Percentiles rank a stretch among this genome's conserved stretches.
phyloP scores from a whole-genome alignment of 164 flowering plant genomes.

The Tetrastigma voinierianum region DNA sequence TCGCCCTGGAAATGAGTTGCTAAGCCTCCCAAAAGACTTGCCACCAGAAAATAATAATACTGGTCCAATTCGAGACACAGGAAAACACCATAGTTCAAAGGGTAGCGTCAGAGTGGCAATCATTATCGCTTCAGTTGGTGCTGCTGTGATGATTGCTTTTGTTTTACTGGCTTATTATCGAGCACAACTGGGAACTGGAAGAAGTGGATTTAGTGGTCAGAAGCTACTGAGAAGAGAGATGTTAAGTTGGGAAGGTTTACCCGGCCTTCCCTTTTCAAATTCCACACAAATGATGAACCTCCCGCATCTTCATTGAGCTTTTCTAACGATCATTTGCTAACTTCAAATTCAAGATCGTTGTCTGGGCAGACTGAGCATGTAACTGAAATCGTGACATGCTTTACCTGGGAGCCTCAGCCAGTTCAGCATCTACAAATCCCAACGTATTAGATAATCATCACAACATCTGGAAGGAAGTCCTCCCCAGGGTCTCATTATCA shows the following conservation, averaged over 20 bases:
- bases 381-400: conserved; percentile 50
- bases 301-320: conserved; percentile 67
- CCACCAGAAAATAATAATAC: conserved; percentile 16
- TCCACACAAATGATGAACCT: conserved; percentile 45
- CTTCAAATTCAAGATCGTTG: conserved; percentile 65
- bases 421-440: conserved; percentile 31
- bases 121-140: conserved; percentile 58
- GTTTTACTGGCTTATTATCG: conserved; percentile 66
- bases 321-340: conserved; percentile 79
- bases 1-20: conserved; percentile 64
- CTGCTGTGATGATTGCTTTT: conserved; percentile 50
- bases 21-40: conserved; percentile 26
- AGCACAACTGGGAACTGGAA: conserved; percentile 46
- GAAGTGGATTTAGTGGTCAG: conserved; percentile 43
- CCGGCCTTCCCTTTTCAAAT: conserved; percentile 57
- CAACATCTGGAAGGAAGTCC: conserved; percentile 61
- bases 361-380: conserved; percentile 55
- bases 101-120: conserved; percentile 47
- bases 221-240: conserved; percentile 51
- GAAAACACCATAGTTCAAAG: conserved; percentile 36
- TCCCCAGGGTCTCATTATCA: conserved; percentile 78
- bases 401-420: conserved; percentile 32
- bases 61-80: conserved; percentile 6
- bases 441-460: conserved; percentile 31
- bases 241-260: conserved; percentile 46